Evolutionary conservation across 1,284 basidiomycete species (phyloP), one percentile per base, ranked within the genome.

Genomic region (Vanrija sp.): DNA sequence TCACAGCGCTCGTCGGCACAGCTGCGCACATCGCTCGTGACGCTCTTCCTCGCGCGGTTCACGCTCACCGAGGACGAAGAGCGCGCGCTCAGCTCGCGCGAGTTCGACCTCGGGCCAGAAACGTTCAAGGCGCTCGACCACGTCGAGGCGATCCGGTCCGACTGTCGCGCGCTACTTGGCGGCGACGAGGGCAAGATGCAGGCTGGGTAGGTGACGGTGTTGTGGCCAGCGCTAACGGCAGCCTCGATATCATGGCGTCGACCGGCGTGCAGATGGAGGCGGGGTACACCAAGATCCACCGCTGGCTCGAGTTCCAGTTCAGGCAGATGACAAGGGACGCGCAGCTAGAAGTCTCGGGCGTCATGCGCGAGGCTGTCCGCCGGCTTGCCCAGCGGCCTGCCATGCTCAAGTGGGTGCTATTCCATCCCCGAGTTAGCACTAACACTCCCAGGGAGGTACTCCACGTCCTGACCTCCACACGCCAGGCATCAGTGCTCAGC

Each of bases 61-160:
- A 95, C 91, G 0, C 83, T 98, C 7, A 83, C 78, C 1, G 81
- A 86, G 2, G 78, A 81, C 9, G 92, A 97, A 65, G 77, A 82
- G 2, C 83, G 85, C 37, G 83, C 86, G 0, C 79, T 98, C 43
- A 84, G 83, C 0, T 88, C 87, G 3, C 79, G 89, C 24, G 87
- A 95, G 39, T 81, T 92, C 1, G 82, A 85, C 2, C 81, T 95
- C 14, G 85, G 86, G 0, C 71, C 79, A 6, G 78, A 79, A 0
- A 85, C 98, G 63, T 97, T 97, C 69, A 77, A 80, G 2, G 87
- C 88, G 0, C 89, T 98, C 83, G 88, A 92, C 74, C 88, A 88
- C 67, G 85, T 91, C 0, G 85, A 89, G 61, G 78, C 77, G 45
- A 95, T 98, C 56, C 81, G 92, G 27, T 80, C 80, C 24, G 91